Base-by-base conservation (phyloP, 169 alveolate species). In the Plasmodium falciparum region DNA sequence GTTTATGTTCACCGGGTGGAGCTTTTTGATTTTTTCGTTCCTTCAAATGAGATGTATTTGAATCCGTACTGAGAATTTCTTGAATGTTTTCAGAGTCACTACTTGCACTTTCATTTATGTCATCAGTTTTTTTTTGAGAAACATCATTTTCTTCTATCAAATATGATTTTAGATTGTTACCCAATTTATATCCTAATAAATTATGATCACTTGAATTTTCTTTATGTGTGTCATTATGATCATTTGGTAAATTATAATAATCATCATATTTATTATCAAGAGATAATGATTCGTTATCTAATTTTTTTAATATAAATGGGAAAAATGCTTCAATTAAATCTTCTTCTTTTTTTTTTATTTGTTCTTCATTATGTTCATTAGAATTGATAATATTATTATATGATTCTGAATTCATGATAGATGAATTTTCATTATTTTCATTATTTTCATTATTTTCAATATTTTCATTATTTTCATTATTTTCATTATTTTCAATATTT, bases 331-430 rank as follows among this genome's bases (percentile, higher is more conserved):
- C 74, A 5, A 29, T 22, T 11, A 17, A 8, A 66, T 12, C 43
- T 8, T 66, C 54, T 2, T 29, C 56, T 33, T 66, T 39, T 66
- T 11, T 39, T 7, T 13, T 66, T 66, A 12, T 69, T 13, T 45
- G 29, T 69, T 6, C 61, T 15, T 17, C 63, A 39, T 7, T 15
- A 49, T 69, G n/a, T 22, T 69, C 63, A 69, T 69, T 47, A 9
- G 73, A 65, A 8, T 11, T 26, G 9, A 12, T 65, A 7, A 29
- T 24, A 65, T 11, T 4, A 61, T 61, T 52, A 3, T 13, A 0
- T 13, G 12, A 2, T 5, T 6, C 12, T 62, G 29, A 66, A 29
- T 66, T 8, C 26, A 0, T 39, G 33, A 15, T 66, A 24, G 8
- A 3, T 13, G 4, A 24, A 11, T 26, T 7, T 9, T 74, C 72